Evolutionary conservation across 2,329 filamentous ascomycete genomes (phyloP).

Genomic region (Zasmidium cellare): DNA sequence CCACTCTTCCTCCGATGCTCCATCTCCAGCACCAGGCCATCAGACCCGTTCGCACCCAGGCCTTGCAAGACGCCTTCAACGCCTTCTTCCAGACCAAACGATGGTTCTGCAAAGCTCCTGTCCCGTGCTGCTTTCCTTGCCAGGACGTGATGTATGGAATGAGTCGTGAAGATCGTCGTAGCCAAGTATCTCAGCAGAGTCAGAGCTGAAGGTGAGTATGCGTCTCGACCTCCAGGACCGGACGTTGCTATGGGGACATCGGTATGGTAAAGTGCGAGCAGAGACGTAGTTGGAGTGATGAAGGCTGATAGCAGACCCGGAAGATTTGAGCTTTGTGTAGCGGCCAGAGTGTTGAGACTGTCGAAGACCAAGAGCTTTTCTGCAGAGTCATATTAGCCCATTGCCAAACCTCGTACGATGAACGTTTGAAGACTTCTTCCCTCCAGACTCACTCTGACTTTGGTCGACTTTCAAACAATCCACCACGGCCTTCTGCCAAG

Average conservation of each 20-base stretch:
- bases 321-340: constrained; percentile 57
- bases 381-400: constrained; percentile 37
- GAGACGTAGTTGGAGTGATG: constrained; percentile 65
- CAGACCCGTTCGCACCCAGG: constrained; percentile 53
- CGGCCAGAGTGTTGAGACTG: constrained; percentile 69
- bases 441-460: constrained; percentile 19
- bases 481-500: constrained; percentile 33
- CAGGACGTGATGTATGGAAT: constrained; percentile 72
- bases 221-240: constrained; percentile 33
- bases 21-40: constrained; percentile 74
- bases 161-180: constrained; percentile 77
- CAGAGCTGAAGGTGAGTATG: constrained; percentile 68
- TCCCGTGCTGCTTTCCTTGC: constrained; percentile 73
- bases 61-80: constrained; percentile 77
- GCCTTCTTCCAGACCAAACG: constrained; percentile 75
- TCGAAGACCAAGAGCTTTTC: constrained; percentile 78
- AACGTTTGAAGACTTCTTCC: neutral
- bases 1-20: constrained; percentile 85
- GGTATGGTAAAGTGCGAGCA: constrained; percentile 78
- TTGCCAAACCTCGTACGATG: neutral
- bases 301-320: constrained; percentile 70
- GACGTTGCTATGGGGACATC: constrained; percentile 64
- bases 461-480: constrained; percentile 21
- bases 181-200: constrained; percentile 78
- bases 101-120: constrained; percentile 71